phyloP scores from a whole-genome alignment of 139 green algal species.

The Asterochloris erici region DNA sequence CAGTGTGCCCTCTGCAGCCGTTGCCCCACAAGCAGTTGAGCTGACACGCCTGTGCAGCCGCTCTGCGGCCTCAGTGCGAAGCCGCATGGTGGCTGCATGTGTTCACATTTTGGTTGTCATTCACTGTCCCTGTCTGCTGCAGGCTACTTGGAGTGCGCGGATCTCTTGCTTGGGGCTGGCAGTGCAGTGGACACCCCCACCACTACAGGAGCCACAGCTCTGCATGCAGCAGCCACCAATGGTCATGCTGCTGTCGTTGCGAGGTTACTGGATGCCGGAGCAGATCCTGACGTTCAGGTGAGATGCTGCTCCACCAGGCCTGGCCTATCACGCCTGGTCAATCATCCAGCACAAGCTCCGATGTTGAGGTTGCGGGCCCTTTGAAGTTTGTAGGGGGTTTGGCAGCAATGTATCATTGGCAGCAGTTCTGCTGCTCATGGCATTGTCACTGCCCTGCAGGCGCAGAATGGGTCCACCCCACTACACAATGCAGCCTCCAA shows the following conservation, averaged over 20 bases:
- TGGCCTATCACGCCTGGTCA: neutral
- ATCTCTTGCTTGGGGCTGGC: constrained; percentile 30
- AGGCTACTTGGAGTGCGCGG: constrained; percentile 19
- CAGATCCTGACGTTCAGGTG: constrained; percentile 26
- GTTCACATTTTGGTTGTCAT: neutral
- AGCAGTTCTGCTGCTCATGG: neutral
- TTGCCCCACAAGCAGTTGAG: too few relatives aligned
- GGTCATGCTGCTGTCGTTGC: constrained; percentile 35
- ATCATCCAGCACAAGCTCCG: neutral
- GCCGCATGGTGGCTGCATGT: too few relatives aligned
- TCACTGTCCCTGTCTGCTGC: neutral
- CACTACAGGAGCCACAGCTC: constrained; percentile 24
- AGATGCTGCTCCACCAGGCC: neutral
- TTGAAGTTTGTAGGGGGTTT: too few relatives aligned
- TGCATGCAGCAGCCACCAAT: constrained; percentile 38
- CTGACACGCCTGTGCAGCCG: too few relatives aligned
- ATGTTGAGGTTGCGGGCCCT: too few relatives aligned
- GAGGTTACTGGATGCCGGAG: constrained; percentile 18
- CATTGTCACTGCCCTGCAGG: neutral
- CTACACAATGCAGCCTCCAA: constrained; percentile 37
- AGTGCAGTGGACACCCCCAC: constrained; percentile 23
- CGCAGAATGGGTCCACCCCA: constrained; percentile 35
- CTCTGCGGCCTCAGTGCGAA: too few relatives aligned
- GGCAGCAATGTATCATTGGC: too few relatives aligned
- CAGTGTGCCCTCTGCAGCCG: too few relatives aligned